Evolutionary conservation across 2,329 filamentous ascomycete species (phyloP), one percentile per base, ranked within the genome.

Genomic region (Penicillium expansum): DNA sequence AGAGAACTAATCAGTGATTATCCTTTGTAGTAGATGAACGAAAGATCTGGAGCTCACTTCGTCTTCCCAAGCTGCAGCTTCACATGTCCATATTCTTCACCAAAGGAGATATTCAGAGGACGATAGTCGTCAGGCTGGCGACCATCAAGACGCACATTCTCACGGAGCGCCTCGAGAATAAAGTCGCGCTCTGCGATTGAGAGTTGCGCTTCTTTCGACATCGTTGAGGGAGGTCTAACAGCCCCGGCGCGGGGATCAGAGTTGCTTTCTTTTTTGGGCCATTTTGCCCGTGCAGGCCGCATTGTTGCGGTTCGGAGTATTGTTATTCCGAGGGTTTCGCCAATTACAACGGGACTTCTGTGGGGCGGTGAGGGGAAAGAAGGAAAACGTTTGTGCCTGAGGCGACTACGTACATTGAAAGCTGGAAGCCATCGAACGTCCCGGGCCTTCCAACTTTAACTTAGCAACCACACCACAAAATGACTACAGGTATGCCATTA

Each of bases 131-230:
- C 90, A 56, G 92, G 83, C 57, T 82, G 80, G 63, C 94, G 90
- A 66, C 90, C 90, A 76, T 99, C 94, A 57, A 97, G 79, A 24
- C 94, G 90, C 58, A 92, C 79, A 64, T 89, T 85, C 69, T 96
- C 86, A 66, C 87, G 82, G 11, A 99, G 83, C 43, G 93, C 92
- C 71, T 95, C 85, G 59, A 87, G 81, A 62, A 97, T 84, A 74
- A 99, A 99, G 10, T 86, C 85, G 72, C 86, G 90, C 81, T 97
- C 93, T 71, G 93, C 91, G 62, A 89, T 83, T 51, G 93, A 97
- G 55, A 93, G 90, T 67, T 95, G 90, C 58, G 88, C 86, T 87
- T 97, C 92, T 76, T 90, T 89, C 71, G 93, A 93, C 93, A 97
- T 97, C 62, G 59, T 74, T 65, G 35, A 45, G 49, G 33, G 7